Evolutionary conservation across 2,329 filamentous ascomycete genomes (phyloP), one percentile per base, ranked within the genome.

Genomic region (Stachybotrys echinatus): DNA sequence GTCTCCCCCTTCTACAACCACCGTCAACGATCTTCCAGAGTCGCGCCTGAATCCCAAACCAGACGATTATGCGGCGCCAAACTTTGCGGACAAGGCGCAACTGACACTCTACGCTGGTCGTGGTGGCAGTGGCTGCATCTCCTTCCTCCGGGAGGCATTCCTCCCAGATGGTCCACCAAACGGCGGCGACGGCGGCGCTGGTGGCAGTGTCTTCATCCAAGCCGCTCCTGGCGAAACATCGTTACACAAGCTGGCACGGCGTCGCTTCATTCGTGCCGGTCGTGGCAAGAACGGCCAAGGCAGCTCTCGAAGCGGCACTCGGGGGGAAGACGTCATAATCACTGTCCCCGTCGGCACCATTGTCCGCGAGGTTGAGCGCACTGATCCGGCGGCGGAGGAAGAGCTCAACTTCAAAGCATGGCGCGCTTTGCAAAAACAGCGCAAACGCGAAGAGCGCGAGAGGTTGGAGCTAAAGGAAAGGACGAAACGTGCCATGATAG

Each of bases 321-420:
- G 90, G 55, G 94, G 94, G 46, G 86, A 92, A 14, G 94, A 99
- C 66, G 69, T 96, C 5, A 74, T 97, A 60, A 83, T 99, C 54
- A 87, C 88, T 27, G 94, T 99, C 0, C 94, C 94, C 0, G 88
- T 97, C 5, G 94, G 94, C 4, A 99, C 94, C 0, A 84, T 99
- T 3, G 79, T 99, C 3, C 80, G 89, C 27, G 94, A 99, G 69
- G 71, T 96, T 4, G 81, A 83, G 56, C 79, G 94, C 37, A 73
- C 84, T 48, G 92, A 97, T 63, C 90, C 91, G 0, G 75, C 88
- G 6, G 81, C 80, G 8, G 85, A 91, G 47, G 87, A 91, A 60
- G 64, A 63, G 12, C 58, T 69, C 23, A 56, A 63, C 14, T 60
- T 68, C 53, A 64, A 61, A 23, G 61, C 65, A 2, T 70, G 61